Conservation (phyloP, 257 asterid species). For the Fraxinus quadrangulata region DNA sequence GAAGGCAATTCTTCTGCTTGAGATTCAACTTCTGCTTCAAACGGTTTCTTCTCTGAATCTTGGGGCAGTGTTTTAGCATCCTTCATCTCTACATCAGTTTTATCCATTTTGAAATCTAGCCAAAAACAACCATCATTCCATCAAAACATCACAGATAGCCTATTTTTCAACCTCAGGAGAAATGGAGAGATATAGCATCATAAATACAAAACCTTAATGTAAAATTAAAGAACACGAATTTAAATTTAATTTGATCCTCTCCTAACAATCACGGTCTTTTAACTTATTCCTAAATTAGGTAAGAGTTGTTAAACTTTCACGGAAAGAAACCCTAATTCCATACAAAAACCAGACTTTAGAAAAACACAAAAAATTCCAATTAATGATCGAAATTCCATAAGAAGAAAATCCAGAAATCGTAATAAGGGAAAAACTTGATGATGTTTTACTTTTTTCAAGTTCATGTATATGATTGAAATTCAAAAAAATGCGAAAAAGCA, state of each 20-base stretch:
- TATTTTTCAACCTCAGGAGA: not conserved
- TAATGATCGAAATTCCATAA: not conserved
- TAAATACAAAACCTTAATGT: not conserved
- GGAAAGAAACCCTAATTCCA: not conserved
- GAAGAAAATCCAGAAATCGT: not conserved
- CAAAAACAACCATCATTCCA: conserved; percentile 10
- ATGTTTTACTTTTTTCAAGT: not conserved
- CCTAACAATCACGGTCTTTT: conserved; percentile 3
- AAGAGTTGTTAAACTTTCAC: not conserved
- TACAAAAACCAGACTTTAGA: not conserved
- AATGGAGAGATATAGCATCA: not conserved
- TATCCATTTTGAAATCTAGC: conserved; percentile 53
- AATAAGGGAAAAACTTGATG: not conserved
- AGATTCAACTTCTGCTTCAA: conserved; percentile 35
- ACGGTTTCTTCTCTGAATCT: conserved; percentile 25
- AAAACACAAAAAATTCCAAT: not conserved
- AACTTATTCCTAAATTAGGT: not conserved
- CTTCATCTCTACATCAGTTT: conserved; percentile 57
- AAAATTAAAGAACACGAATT: not conserved
- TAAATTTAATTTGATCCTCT: conserved; percentile 14
- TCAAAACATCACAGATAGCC: conserved; percentile 25
- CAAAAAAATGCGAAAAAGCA: conserved; percentile 9
- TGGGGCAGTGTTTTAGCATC: conserved; percentile 34
- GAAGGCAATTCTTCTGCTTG: conserved; percentile 30
- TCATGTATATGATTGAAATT: conserved; percentile 16